Percentiles rank a stretch among this genome's conserved stretches.
These are phyloP conservation scores for Solanum acaule DNA, from an alignment of 257 asterid species.

Conservation along the genomic window DNA sequence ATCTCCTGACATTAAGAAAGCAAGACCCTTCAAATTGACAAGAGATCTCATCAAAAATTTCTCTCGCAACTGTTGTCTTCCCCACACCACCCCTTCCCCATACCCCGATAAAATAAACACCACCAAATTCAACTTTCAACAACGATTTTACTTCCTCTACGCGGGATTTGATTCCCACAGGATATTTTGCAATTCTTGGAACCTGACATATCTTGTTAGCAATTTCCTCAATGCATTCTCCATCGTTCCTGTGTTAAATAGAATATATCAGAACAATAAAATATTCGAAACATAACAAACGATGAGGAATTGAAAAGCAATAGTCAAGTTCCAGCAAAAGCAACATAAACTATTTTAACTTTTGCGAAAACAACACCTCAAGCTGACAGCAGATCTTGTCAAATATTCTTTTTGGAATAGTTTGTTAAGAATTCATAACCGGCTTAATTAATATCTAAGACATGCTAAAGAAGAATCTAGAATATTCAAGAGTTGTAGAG, in stretches of 20 bases:
- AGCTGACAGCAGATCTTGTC: background rate
- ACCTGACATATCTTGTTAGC: background rate
- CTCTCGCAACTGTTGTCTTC: conserved; percentile 3
- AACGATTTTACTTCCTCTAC: background rate
- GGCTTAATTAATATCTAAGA: too few species aligned
- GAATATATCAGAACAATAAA: background rate
- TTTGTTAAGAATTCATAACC: too few species aligned
- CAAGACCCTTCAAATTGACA: background rate
- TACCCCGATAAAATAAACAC: background rate
- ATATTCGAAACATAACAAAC: background rate
- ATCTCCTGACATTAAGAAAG: background rate
- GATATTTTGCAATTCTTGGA: background rate
- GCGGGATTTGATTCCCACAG: background rate
- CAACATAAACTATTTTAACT: background rate
- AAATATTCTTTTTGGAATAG: background rate
- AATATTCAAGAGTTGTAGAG: too few species aligned
- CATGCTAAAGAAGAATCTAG: too few species aligned
- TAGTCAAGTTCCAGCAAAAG: background rate
- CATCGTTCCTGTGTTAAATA: background rate
- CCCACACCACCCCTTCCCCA: background rate
- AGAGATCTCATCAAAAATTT: background rate
- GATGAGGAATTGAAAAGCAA: background rate
- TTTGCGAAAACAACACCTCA: background rate
- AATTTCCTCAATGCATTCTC: background rate
- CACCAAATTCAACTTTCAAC: background rate